Percentiles rank a stretch among this genome's conserved stretches.
Conservation (phyloP, 1,284 basidiomycete genomes). For the Apiotrichum domesticum region DNA sequence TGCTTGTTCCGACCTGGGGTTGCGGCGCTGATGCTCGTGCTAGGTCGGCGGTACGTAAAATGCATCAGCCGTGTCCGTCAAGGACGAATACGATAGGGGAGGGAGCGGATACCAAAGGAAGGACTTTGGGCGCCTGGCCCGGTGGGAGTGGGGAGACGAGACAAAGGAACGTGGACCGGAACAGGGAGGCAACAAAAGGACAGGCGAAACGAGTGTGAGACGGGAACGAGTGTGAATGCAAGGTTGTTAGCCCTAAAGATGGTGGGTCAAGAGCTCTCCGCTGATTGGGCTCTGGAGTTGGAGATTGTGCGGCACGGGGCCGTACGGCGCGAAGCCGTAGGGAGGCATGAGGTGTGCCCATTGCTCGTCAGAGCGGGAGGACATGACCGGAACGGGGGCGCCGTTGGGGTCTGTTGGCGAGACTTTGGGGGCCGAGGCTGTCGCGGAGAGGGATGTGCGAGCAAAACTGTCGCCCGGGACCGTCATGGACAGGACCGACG, state of each 20-base stretch:
- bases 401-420: neutral
- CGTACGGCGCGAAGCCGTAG: neutral
- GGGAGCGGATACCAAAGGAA: too few relatives aligned
- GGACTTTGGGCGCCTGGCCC: too few relatives aligned
- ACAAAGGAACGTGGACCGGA: neutral
- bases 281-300: neutral
- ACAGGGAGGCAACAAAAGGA: neutral
- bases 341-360: neutral
- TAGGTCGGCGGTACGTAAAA: too few relatives aligned
- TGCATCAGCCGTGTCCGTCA: neutral
- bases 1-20: too few relatives aligned
- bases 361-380: neutral
- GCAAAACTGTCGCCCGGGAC: too few relatives aligned
- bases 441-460: too few relatives aligned
- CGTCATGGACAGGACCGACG: too few relatives aligned
- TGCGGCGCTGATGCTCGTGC: too few relatives aligned
- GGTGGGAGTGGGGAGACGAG: neutral
- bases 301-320: neutral
- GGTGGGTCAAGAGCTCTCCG: neutral
- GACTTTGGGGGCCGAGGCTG: neutral
- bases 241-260: constrained; percentile 2
- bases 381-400: too few relatives aligned
- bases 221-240: neutral
- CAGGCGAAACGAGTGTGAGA: neutral
- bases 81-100: neutral